These are phyloP conservation scores for Bullera alba DNA, from an alignment of 768 basidiomycete genomes.

Conservation along the genomic window DNA sequence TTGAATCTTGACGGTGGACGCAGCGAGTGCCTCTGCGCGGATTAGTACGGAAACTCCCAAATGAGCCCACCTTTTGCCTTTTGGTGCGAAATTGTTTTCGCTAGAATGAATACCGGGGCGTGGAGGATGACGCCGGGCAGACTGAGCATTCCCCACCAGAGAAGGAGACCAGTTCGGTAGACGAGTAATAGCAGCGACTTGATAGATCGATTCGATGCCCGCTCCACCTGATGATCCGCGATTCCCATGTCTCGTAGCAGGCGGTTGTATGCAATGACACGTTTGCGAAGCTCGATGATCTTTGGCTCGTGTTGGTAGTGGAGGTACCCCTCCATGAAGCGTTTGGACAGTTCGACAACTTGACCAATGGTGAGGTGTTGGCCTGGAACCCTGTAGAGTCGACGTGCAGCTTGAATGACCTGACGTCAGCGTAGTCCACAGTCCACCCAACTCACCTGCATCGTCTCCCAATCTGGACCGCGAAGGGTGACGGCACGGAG, in stretches of 20 bases:
- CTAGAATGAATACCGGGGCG: conserved; percentile 85
- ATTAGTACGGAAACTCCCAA: background rate
- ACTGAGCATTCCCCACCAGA: conserved; percentile 74
- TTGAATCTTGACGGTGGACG: conserved; percentile 87
- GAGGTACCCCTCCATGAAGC: conserved; percentile 84
- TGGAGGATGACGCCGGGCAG: conserved; percentile 87
- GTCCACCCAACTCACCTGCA: conserved; percentile 66
- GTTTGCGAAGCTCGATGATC: conserved; percentile 67
- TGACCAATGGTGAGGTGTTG: conserved; percentile 90
- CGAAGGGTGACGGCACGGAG: conserved; percentile 93
- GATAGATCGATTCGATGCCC: conserved; percentile 70
- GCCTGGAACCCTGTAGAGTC: conserved; percentile 88
- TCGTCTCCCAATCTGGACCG: conserved; percentile 92
- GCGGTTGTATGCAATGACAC: conserved; percentile 85
- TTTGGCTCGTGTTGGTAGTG: conserved; percentile 89
- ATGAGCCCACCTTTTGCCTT: conserved; percentile 71
- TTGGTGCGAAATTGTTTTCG: conserved; percentile 73
- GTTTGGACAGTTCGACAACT: conserved; percentile 87
- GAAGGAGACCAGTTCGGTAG: conserved; percentile 71
- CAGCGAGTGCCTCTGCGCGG: conserved; percentile 79
- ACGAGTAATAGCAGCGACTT: conserved; percentile 74
- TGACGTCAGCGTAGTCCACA: conserved; percentile 41
- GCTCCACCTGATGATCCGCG: conserved; percentile 90
- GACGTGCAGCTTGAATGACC: conserved; percentile 91
- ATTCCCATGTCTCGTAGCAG: conserved; percentile 79